phyloP scores from a whole-genome alignment of 192 early-diverging fungal species.

The Mortierella hygrophila region DNA sequence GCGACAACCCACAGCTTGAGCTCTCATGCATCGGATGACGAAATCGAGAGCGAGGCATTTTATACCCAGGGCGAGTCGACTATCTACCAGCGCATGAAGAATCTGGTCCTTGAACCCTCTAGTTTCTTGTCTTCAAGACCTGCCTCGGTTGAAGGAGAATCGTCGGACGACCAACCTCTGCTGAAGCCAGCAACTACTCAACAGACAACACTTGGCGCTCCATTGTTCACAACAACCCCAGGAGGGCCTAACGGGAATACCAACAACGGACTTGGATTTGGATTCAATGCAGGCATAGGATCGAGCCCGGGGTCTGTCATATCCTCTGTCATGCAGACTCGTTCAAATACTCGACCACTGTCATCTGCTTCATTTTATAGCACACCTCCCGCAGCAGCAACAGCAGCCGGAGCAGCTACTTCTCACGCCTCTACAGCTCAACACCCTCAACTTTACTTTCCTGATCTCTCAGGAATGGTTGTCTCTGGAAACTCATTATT shows the following conservation, averaged over 20 bases:
- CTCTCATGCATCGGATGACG: slow-evolving; percentile 50
- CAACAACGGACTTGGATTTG: slow-evolving; percentile 22
- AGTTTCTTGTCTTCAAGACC: slow-evolving; percentile 6
- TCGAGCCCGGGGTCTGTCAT: slow-evolving; percentile 37
- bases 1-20: slow-evolving; percentile 24
- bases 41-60: slow-evolving; percentile 55
- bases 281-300: slow-evolving; percentile 29
- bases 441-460: slow-evolving; percentile 31
- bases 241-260: slow-evolving; percentile 6
- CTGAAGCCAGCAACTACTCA: slow-evolving; percentile 6
- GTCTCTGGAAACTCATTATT: slow-evolving; percentile 38
- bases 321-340: slow-evolving; percentile 43
- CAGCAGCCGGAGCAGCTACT: not conserved
- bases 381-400: slow-evolving; percentile 16
- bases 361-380: slow-evolving; percentile 50
- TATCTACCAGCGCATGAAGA: slow-evolving; percentile 47
- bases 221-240: slow-evolving; percentile 22
- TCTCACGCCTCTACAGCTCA: not conserved
- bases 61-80: slow-evolving; percentile 57
- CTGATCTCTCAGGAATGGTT: slow-evolving; percentile 39
- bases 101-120: slow-evolving; percentile 24
- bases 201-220: not conserved
- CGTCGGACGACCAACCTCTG: not conserved
- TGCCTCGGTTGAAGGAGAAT: slow-evolving; percentile 11
- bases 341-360: slow-evolving; percentile 24